Conservation (phyloP, 2,329 filamentous ascomycete genomes). For the Neurospora sp. region DNA sequence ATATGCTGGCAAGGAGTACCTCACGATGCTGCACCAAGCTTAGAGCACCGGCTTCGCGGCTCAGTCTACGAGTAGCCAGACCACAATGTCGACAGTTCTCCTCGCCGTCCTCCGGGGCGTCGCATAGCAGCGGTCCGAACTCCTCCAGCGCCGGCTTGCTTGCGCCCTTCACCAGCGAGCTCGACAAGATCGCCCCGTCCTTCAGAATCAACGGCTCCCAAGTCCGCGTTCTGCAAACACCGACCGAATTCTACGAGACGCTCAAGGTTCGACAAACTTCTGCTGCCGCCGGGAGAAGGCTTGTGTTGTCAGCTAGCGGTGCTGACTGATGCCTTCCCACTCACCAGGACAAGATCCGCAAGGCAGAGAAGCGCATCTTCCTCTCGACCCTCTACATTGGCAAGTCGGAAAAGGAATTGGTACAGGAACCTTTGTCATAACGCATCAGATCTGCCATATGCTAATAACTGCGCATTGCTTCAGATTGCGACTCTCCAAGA, state of each 20-base stretch:
- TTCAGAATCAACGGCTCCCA: slow-evolving; percentile 78
- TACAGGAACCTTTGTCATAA: slow-evolving; percentile 24
- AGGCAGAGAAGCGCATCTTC: slow-evolving; percentile 72
- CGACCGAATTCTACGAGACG: slow-evolving; percentile 81
- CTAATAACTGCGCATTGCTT: neutral
- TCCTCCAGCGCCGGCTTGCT: slow-evolving; percentile 31
- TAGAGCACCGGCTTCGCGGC: slow-evolving; percentile 9
- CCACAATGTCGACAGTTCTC: slow-evolving; percentile 32
- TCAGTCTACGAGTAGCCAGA: slow-evolving; percentile 20
- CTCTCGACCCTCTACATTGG: slow-evolving; percentile 96
- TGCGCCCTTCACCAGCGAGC: slow-evolving; percentile 52
- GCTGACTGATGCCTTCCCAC: neutral
- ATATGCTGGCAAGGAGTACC: slow-evolving; percentile 20
- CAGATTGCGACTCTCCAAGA: slow-evolving; percentile 67
- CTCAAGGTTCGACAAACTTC: slow-evolving; percentile 54
- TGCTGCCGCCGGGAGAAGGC: neutral
- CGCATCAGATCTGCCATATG: neutral
- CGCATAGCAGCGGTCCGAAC: slow-evolving; percentile 14
- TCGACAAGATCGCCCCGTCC: slow-evolving; percentile 83
- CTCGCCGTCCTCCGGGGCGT: slow-evolving; percentile 23
- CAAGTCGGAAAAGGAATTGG: slow-evolving; percentile 80
- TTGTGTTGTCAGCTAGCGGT: neutral
- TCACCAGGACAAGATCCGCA: slow-evolving; percentile 63
- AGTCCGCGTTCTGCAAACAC: slow-evolving; percentile 68
- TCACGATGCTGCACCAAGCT: slow-evolving; percentile 18